These are phyloP conservation scores for Suillus ampliporus DNA, from an alignment of 768 basidiomycete species.

Conservation along the genomic window DNA sequence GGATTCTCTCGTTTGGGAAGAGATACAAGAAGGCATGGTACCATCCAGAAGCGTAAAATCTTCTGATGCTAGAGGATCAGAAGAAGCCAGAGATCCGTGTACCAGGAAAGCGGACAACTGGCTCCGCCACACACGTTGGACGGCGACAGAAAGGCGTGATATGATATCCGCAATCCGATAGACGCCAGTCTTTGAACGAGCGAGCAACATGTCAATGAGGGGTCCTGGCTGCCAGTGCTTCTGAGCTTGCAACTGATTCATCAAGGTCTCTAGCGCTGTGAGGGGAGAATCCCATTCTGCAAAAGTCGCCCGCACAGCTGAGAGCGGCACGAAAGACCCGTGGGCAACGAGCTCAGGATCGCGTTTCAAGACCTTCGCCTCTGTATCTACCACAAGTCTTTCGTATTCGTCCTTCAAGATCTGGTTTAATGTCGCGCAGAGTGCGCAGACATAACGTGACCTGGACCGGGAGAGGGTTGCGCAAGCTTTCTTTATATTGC, in stretches of 20 bases:
- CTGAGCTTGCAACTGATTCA: slow-evolving; percentile 63
- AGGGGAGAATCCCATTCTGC: slow-evolving; percentile 90
- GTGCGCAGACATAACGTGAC: slow-evolving; percentile 80
- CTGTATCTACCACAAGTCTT: slow-evolving; percentile 76
- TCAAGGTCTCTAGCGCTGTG: slow-evolving; percentile 67
- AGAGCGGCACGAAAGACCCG: slow-evolving; percentile 85
- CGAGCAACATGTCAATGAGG: slow-evolving; percentile 78
- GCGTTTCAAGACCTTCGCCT: slow-evolving; percentile 75
- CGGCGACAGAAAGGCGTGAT: slow-evolving; percentile 69
- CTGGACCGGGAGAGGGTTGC: slow-evolving; percentile 55
- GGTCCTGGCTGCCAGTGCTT: slow-evolving; percentile 68
- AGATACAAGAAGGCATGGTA: slow-evolving; percentile 77
- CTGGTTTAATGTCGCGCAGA: slow-evolving; percentile 73
- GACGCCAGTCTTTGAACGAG: slow-evolving; percentile 78
- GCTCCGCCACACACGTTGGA: slow-evolving; percentile 82
- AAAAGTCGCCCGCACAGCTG: slow-evolving; percentile 82
- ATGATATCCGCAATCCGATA: slow-evolving; percentile 76
- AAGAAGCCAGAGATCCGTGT: slow-evolving; percentile 67
- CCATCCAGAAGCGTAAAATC: slow-evolving; percentile 64
- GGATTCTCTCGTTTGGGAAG: slow-evolving; percentile 73
- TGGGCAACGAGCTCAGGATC: slow-evolving; percentile 80
- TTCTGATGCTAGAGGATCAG: slow-evolving; percentile 71
- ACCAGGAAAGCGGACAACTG: slow-evolving; percentile 85
- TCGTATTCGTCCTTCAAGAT: slow-evolving; percentile 85
- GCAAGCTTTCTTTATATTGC: slow-evolving; percentile 68